phyloP scores from a whole-genome alignment of 2,329 filamentous ascomycete species.

The Hirsutella rhossiliensis region DNA sequence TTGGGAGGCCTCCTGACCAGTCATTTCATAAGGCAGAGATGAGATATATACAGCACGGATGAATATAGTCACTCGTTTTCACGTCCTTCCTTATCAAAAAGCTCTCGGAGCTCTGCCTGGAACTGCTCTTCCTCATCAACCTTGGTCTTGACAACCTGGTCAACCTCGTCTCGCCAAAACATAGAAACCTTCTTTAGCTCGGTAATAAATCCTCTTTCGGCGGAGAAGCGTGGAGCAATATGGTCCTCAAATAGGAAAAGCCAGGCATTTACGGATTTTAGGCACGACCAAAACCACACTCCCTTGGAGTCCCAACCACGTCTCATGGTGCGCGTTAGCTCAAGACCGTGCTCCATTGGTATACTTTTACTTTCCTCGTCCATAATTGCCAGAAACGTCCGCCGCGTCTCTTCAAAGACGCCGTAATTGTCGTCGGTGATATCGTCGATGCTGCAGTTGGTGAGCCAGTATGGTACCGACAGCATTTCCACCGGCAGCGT shows the following conservation, averaged over 20 bases:
- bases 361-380: conserved; percentile 4
- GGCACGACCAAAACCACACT: conserved; percentile 11
- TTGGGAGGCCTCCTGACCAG: no score
- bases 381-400: conserved; percentile 6
- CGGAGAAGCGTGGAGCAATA: conserved; percentile 7
- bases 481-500: conserved; percentile 18
- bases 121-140: conserved; percentile 8
- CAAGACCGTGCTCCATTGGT: conserved; percentile 5
- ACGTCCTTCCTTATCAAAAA: background rate
- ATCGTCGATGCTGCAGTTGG: conserved; percentile 9
- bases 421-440: conserved; percentile 7
- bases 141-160: conserved; percentile 3
- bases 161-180: conserved; percentile 6
- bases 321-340: conserved; percentile 6
- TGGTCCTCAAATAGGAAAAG: conserved; percentile 10
- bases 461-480: conserved; percentile 19
- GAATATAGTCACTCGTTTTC: background rate
- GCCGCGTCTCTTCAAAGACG: conserved; percentile 5
- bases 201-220: conserved; percentile 3
- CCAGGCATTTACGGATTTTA: conserved; percentile 9
- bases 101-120: conserved; percentile 4
- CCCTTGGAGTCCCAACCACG: conserved; percentile 8
- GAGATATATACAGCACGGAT: no score
- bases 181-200: conserved; percentile 6
- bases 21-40: no score